A percentile compares a stretch with the other conserved stretches of the same genome.
Evolutionary conservation across 2,329 filamentous ascomycete species (phyloP).

Genomic region (Beauveria pseudobassiana): DNA sequence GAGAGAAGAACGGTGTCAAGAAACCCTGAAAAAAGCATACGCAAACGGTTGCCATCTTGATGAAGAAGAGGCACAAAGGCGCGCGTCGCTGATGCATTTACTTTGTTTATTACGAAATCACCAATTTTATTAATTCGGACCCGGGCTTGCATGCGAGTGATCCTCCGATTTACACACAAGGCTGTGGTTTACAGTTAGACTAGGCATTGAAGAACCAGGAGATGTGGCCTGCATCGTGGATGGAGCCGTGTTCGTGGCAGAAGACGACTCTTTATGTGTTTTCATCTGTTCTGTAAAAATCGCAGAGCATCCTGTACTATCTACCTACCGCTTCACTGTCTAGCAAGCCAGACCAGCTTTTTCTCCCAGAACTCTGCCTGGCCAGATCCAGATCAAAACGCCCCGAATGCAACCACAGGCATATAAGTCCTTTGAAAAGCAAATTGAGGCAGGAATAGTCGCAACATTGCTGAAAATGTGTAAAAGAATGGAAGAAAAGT

Average conservation of each 20-base stretch:
- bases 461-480: background rate
- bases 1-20: background rate
- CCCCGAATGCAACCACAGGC: background rate
- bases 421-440: background rate
- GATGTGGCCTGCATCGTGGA: no score
- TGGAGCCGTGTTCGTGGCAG: no score
- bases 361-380: background rate
- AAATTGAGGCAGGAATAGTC: background rate
- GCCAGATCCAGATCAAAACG: background rate
- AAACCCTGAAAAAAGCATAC: background rate
- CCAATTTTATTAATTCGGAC: background rate
- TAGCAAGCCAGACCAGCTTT: background rate
- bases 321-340: background rate
- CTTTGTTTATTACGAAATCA: slow-evolving; percentile 12
- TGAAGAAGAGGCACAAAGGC: slow-evolving; percentile 4
- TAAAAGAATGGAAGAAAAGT: background rate
- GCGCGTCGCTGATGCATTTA: slow-evolving; percentile 12
- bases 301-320: background rate
- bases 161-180: no score
- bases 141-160: no score
- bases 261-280: no score
- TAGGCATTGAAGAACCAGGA: no score
- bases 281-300: no score
- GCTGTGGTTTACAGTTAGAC: no score
- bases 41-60: background rate